Base-by-base conservation (phyloP, 305 asterid genomes). In the Ilex paraguariensis region DNA sequence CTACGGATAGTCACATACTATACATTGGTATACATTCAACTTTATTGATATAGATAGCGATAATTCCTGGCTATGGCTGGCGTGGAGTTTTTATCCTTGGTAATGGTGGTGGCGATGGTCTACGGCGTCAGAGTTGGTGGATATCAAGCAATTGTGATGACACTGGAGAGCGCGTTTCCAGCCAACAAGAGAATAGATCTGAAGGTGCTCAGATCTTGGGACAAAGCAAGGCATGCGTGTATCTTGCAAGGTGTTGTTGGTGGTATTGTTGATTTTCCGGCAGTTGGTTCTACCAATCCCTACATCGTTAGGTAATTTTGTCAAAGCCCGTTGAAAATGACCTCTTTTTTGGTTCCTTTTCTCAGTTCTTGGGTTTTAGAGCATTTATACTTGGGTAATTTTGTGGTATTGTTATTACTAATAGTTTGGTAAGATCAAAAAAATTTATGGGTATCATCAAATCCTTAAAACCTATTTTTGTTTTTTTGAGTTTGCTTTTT, bases 221-320 rank as follows among this genome's bases (percentile, higher is more conserved):
- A 92, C 77, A 81, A 84, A 68, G 85, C 86, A 42, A 86, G 98
- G 73, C 98, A 89, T 78, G 87, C 82, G 62, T 87, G 98, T 52
- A 76, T 70, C 32, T 65, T 89, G 89, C 98, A 87, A 88, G 69
- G 87, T 54, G 76, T 76, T 60, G 64, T 85, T 68, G 87, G 91
- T 45, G 98, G 97, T 62, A 67, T 89, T 40, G 98, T 83, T 30
- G 86, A 89, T 79, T 87, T 91, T 56, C 79, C 82, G 54, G 95
- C 85, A 30, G 73, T 66, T 5, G 97, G 92, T 8, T 73, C 83
- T 21, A 77, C 91, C 71, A 92, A 90, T 77, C 97, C 97, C 56
- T 85, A 74, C 70, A 79, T 79, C 56, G 85, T 73, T 59, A 95
- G 95, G 95, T 90, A 87, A 69, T 13, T 73, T 49, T 46, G 13